Conservation (phyloP, 2,329 filamentous ascomycete genomes). For the Hymenoscyphus repandus region DNA sequence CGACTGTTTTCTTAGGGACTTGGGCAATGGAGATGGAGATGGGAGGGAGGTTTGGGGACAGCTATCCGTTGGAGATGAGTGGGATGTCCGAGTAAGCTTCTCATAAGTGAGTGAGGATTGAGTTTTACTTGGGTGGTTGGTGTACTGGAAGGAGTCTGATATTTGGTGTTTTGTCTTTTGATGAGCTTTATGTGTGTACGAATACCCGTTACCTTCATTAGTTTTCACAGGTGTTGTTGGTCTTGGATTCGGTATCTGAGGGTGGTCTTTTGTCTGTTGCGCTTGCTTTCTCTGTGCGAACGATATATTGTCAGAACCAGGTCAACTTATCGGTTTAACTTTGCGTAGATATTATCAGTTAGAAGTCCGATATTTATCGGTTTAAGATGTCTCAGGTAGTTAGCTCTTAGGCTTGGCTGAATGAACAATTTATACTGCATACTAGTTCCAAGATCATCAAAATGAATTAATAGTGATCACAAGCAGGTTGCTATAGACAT, state of each 20-base stretch:
- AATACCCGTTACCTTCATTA: no score
- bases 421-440: no score
- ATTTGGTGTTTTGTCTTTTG: not conserved
- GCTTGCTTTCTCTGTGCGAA: not conserved
- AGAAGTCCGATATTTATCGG: no score
- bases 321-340: not conserved
- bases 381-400: no score
- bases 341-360: no score
- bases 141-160: not conserved
- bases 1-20: constrained; percentile 9
- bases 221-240: no score
- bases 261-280: not conserved
- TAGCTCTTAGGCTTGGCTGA: no score
- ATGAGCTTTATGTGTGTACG: no score
- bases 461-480: no score
- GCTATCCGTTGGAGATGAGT: constrained; percentile 17
- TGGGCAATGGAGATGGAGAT: constrained; percentile 11
- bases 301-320: not conserved
- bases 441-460: no score
- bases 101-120: constrained; percentile 3
- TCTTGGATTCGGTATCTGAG: not conserved
- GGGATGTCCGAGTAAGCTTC: constrained; percentile 8
- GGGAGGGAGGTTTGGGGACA: not conserved
- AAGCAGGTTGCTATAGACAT: no score
- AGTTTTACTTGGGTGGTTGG: not conserved